These are phyloP conservation scores for Peltaster fructicola DNA, from an alignment of 2,329 filamentous ascomycete genomes.

Conservation along the genomic window DNA sequence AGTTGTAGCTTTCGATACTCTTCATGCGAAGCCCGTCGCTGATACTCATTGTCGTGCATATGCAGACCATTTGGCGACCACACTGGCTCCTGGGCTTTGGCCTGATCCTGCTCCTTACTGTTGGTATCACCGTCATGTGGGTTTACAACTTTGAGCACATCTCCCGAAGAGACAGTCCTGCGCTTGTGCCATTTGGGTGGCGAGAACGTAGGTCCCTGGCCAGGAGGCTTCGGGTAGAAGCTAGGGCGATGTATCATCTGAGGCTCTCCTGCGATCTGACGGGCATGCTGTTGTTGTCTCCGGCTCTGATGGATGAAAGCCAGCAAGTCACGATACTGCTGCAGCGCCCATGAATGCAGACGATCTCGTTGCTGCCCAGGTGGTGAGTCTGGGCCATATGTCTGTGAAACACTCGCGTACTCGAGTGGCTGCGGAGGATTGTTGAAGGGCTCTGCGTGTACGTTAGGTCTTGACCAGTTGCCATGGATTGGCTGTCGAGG, in stretches of 20 bases:
- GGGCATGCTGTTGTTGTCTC: constrained; percentile 20
- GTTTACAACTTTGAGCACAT: too few relatives aligned
- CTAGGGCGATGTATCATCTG: constrained; percentile 32
- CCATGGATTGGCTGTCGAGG: too few relatives aligned
- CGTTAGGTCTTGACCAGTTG: too few relatives aligned
- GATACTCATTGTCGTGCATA: constrained; percentile 9
- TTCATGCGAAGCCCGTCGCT: constrained; percentile 10
- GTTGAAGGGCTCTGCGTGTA: too few relatives aligned
- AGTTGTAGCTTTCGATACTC: constrained; percentile 5
- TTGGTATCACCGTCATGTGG: too few relatives aligned
- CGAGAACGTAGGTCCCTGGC: too few relatives aligned
- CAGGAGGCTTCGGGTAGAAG: constrained; percentile 45
- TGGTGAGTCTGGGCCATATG: constrained; percentile 20
- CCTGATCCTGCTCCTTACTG: constrained; percentile 3
- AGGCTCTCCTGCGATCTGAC: constrained; percentile 23
- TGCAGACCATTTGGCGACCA: constrained; percentile 10
- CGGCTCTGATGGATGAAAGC: constrained; percentile 29
- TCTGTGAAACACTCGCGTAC: neutral
- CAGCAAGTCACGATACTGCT: constrained; percentile 31
- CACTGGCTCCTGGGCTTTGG: constrained; percentile 6
- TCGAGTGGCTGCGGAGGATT: constrained; percentile 1
- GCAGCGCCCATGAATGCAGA: constrained; percentile 28
- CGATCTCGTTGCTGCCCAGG: constrained; percentile 27
- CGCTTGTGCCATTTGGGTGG: too few relatives aligned
- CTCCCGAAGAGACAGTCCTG: too few relatives aligned